Base-by-base conservation (phyloP, 2,329 filamentous ascomycete genomes). In the Neonectria ditissima region DNA sequence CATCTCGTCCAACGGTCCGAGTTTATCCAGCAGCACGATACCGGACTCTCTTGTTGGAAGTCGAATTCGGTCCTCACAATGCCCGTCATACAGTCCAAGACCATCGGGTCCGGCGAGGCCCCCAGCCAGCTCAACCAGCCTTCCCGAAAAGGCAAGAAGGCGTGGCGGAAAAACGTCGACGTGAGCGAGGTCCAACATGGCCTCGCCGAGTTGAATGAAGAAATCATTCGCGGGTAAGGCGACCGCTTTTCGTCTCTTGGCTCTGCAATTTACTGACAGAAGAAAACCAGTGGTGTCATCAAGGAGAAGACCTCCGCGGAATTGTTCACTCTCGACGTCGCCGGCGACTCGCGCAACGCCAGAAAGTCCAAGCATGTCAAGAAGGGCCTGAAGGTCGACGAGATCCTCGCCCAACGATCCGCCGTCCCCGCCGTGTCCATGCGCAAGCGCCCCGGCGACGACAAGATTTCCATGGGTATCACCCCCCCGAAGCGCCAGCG, bases 111-210 rank as follows among this genome's bases (percentile, higher is more conserved):
- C 37, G 79, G 81, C 13, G 80, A 84, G 37, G 91, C 92, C 18
- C 94, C 94, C 11, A 89, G 90, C 67, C 93, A 97, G 70, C 89
- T 91, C 80, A 94, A 88, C 68, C 96, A 99, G 79, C 89, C 94
- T 26, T 98, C 95, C 5, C 87, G 96, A 77, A 99, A 99, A 79
- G 96, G 97, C 73, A 98, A 98, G 82, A 98, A 97, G 83, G 95
- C 96, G 32, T 99, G 96, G 96, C 88, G 96, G 76, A 99, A 98
- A 80, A 97, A 99, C 81, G 93, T 99, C 79, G 93, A 99, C 80
- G 88, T 98, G 66, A 91, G 92, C 28, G 91, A 97, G 66, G 88
- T 99, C 26, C 87, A 95, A 73, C 82, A 91, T 57, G 96, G 96
- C 65, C 87, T 99, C 34, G 91, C 94, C 67, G 86, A 92, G 74